A percentile compares a stretch with the other conserved stretches of the same genome.
Evolutionary conservation across 805 yeast genomes (phyloP).

Genomic region (Lipomyces sp.): DNA sequence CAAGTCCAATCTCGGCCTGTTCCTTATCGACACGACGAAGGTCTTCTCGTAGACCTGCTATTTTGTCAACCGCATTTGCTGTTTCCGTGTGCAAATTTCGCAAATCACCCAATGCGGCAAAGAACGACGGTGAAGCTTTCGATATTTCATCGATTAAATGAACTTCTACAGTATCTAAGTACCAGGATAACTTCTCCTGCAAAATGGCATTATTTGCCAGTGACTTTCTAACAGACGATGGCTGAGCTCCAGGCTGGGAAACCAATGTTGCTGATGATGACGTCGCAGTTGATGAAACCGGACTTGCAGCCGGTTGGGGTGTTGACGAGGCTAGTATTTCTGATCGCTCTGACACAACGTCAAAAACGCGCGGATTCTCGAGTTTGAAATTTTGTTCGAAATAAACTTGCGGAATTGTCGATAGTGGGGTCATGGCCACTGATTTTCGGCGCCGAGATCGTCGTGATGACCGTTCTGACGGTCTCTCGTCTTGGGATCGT

Average conservation of each 20-base stretch:
- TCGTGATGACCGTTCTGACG: background rate
- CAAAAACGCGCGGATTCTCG: conserved; percentile 86
- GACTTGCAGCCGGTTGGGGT: conserved; percentile 29
- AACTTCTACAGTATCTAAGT: conserved; percentile 83
- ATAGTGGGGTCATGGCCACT: conserved; percentile 42
- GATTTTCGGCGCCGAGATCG: conserved; percentile 15
- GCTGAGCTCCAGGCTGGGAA: conserved; percentile 6
- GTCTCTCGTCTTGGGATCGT: background rate
- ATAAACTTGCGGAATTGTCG: conserved; percentile 69
- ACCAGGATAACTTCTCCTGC: conserved; percentile 79
- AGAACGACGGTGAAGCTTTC: conserved; percentile 80
- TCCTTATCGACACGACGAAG: conserved; percentile 54
- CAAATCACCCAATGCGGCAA: conserved; percentile 80
- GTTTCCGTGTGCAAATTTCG: conserved; percentile 65
- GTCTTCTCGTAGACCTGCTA: conserved; percentile 54
- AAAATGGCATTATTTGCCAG: conserved; percentile 59
- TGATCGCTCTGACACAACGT: conserved; percentile 67
- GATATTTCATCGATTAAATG: conserved; percentile 82
- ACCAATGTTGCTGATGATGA: conserved; percentile 10
- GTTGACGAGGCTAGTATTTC: conserved; percentile 46
- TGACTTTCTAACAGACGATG: conserved; percentile 44
- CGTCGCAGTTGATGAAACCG: conserved; percentile 16
- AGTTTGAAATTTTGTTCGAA: conserved; percentile 71
- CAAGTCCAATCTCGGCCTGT: conserved; percentile 57
- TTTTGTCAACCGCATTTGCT: conserved; percentile 53